Percentiles rank a stretch among this genome's conserved stretches.
Conservation (phyloP, 2,329 filamentous ascomycete genomes). For the Phaeosphaeria sp. region DNA sequence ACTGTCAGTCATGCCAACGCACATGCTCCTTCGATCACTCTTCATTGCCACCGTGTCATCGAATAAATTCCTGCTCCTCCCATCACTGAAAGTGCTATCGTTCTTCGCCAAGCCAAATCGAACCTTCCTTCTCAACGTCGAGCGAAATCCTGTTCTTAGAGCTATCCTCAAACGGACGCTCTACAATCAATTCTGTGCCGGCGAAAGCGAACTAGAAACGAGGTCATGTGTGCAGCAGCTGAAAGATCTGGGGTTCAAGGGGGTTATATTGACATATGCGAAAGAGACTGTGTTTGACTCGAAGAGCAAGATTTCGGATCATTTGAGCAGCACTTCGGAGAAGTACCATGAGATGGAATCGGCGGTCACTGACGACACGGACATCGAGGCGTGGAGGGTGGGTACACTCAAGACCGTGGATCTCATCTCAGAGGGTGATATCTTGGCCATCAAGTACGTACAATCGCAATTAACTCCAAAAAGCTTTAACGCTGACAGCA, state of each 20-base stretch:
- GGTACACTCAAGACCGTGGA: constrained; percentile 39
- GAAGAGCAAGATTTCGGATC: constrained; percentile 28
- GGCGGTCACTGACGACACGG: constrained; percentile 19
- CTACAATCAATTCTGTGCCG: constrained; percentile 90
- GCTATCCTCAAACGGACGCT: constrained; percentile 78
- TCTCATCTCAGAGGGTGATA: constrained; percentile 37
- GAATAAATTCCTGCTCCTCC: constrained; percentile 50
- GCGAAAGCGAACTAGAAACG: constrained; percentile 74
- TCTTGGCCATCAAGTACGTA: constrained; percentile 40
- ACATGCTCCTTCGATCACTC: constrained; percentile 38
- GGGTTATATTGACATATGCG: constrained; percentile 85
- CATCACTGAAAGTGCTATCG: constrained; percentile 47
- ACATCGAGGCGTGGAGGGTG: constrained; percentile 46
- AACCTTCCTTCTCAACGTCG: constrained; percentile 61
- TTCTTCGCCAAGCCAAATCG: constrained; percentile 49
- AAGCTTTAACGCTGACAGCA: constrained; percentile 13
- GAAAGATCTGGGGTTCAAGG: constrained; percentile 77
- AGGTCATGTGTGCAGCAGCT: constrained; percentile 64
- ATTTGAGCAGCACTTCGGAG: constrained; percentile 19
- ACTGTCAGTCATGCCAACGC: constrained; percentile 33
- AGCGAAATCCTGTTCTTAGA: constrained; percentile 75
- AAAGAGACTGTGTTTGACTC: constrained; percentile 64
- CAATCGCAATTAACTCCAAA: neutral
- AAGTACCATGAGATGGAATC: constrained; percentile 8
- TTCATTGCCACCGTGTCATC: constrained; percentile 57